A percentile compares a stretch with the other conserved stretches of the same genome.
Conservation (phyloP, 2,329 filamentous ascomycete genomes). For the Beauveria brongniartii region DNA sequence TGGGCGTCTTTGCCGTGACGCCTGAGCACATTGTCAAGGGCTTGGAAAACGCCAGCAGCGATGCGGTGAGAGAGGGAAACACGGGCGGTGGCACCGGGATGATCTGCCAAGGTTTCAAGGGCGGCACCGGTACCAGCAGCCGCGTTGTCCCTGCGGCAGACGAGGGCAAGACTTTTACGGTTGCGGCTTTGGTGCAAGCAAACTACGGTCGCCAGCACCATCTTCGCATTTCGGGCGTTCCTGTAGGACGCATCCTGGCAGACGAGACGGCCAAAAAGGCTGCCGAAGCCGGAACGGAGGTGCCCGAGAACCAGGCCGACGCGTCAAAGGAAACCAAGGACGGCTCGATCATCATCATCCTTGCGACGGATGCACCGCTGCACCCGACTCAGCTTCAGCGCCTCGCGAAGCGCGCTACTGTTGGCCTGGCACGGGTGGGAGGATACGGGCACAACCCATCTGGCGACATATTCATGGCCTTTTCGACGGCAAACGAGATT, state of each 20-base stretch:
- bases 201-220: constrained; percentile 53
- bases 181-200: constrained; percentile 52
- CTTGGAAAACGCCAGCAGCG: constrained; percentile 40
- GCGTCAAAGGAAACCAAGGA: constrained; percentile 43
- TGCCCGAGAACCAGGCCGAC: constrained; percentile 13
- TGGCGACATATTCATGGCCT: constrained; percentile 56
- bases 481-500: constrained; percentile 49
- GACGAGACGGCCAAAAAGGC: constrained; percentile 23
- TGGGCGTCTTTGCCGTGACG: constrained; percentile 44
- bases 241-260: constrained; percentile 48
- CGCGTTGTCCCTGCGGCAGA: constrained; percentile 28
- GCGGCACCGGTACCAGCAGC: constrained; percentile 52
- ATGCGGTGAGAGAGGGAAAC: constrained; percentile 48
- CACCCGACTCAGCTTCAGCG: constrained; percentile 48
- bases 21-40: constrained; percentile 43
- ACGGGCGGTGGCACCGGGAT: constrained; percentile 57
- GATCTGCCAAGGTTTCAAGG: constrained; percentile 56
- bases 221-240: constrained; percentile 49
- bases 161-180: constrained; percentile 35
- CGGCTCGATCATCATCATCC: constrained; percentile 52
- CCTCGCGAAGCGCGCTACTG: constrained; percentile 49
- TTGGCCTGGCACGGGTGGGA: constrained; percentile 50
- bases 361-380: constrained; percentile 55
- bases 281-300: not conserved
- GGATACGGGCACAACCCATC: constrained; percentile 51